Evolutionary conservation across 2,329 filamentous ascomycete species (phyloP).

Genomic region (Aspergillus brasiliensis): DNA sequence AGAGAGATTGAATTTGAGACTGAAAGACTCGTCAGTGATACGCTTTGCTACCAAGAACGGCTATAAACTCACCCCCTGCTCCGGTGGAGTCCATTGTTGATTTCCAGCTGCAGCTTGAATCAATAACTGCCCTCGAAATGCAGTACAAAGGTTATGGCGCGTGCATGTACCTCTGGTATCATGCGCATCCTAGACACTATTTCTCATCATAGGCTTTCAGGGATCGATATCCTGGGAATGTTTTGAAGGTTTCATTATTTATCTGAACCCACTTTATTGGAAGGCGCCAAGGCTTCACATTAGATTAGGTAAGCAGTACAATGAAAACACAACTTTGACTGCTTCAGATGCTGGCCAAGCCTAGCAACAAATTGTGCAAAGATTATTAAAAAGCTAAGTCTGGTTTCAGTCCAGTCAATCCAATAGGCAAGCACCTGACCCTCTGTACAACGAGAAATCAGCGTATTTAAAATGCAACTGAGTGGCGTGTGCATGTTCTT

Average conservation of each 20-base stretch:
- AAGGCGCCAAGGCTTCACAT: slow-evolving; percentile 12
- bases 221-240: neutral
- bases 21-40: slow-evolving; percentile 7
- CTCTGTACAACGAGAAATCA: neutral
- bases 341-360: neutral
- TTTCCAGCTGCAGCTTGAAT: slow-evolving; percentile 1
- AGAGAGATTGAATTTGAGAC: slow-evolving; percentile 23
- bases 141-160: neutral
- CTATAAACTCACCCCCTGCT: slow-evolving; percentile 25
- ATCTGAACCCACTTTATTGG: slow-evolving; percentile 4
- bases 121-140: neutral
- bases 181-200: neutral
- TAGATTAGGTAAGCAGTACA: slow-evolving; percentile 5
- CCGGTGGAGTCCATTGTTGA: slow-evolving; percentile 34
- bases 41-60: neutral
- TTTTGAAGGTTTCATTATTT: slow-evolving; percentile 6
- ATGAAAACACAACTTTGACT: neutral
- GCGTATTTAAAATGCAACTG: neutral
- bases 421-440: neutral
- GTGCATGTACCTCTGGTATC: neutral
- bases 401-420: neutral
- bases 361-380: neutral
- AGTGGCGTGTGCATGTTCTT: neutral
- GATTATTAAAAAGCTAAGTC: neutral
- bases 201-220: neutral